Evolutionary conservation across 768 basidiomycete genomes (phyloP), one percentile per base, ranked within the genome.

Genomic region (Lactifluus volemus): DNA sequence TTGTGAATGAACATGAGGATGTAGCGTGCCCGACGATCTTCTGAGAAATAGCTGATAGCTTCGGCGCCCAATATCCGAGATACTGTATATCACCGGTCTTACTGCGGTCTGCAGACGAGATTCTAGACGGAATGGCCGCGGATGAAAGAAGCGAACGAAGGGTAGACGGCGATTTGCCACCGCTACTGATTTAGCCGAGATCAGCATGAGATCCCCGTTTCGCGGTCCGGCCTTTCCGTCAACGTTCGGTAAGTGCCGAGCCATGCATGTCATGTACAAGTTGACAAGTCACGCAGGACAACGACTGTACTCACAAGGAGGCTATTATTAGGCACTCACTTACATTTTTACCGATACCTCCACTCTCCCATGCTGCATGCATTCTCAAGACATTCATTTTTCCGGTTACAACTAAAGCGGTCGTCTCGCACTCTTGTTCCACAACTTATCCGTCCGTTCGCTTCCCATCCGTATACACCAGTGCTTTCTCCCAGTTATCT

Each of bases 11-110:
- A 51, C 25, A 29, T 61, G 25, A 25, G 55, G 50, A 51, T 39
- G 29, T 2, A 58, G 52, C 52, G 61, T 63, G 61, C 30, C 47
- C 45, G 14, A 44, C 30, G 25, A 44, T 38, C 52, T 63, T 63
- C 61, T 48, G 36, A 49, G 17, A 29, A 39, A 12, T 14, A 10
- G 10, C 38, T 32, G 49, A 44, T 30, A 53, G 38, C 45, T 58
- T 49, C 45, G 39, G 25, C 36, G 25, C 39, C 19, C 36, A 11
- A 19, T 9, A 41, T 36, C 29, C 7, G 19, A 36, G 30, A 49
- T 51, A 51, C 36, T 25, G 25, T 25, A 25, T 25, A 25, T 25
- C 25, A 42, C 41, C 15, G 17, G 41, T 6, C 17, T 5, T 42
- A 42, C 41, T 15, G 41, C 15, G 41, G 15, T 17, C 8, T 5